Evolutionary conservation across 1,284 basidiomycete species (phyloP).

Genomic region (Moesziomyces parantarcticus): DNA sequence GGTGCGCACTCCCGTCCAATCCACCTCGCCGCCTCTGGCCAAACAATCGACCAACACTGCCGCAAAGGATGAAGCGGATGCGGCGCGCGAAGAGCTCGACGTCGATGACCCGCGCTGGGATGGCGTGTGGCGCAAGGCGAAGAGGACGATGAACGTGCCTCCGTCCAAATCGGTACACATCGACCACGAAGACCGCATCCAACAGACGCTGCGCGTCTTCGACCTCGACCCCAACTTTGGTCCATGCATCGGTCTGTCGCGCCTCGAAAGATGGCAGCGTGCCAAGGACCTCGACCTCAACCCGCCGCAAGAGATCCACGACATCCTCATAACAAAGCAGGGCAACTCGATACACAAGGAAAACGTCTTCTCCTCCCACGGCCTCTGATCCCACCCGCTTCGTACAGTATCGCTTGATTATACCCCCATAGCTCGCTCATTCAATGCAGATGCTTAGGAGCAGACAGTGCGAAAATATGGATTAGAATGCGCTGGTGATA

Average conservation of each 20-base stretch:
- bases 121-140: constrained; percentile 51
- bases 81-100: constrained; percentile 37
- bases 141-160: constrained; percentile 40
- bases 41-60: neutral
- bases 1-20: constrained; percentile 18
- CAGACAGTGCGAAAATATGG: neutral
- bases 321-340: constrained; percentile 61
- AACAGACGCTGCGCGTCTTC: constrained; percentile 64
- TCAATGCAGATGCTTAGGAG: constrained; percentile 12
- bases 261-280: constrained; percentile 88
- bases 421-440: constrained; percentile 1
- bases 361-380: constrained; percentile 38
- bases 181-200: constrained; percentile 57
- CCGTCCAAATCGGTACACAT: constrained; percentile 54
- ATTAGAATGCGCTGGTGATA: constrained; percentile 16
- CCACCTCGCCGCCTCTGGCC: constrained; percentile 13
- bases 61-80: constrained; percentile 16
- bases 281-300: constrained; percentile 82
- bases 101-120: constrained; percentile 53
- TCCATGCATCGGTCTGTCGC: constrained; percentile 83
- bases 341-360: constrained; percentile 45
- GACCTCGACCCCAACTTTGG: constrained; percentile 73
- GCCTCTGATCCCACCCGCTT: constrained; percentile 12
- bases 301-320: constrained; percentile 81
- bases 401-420: neutral